Base-by-base conservation (phyloP, 2,329 filamentous ascomycete species). In the Arthroderma sp. region DNA sequence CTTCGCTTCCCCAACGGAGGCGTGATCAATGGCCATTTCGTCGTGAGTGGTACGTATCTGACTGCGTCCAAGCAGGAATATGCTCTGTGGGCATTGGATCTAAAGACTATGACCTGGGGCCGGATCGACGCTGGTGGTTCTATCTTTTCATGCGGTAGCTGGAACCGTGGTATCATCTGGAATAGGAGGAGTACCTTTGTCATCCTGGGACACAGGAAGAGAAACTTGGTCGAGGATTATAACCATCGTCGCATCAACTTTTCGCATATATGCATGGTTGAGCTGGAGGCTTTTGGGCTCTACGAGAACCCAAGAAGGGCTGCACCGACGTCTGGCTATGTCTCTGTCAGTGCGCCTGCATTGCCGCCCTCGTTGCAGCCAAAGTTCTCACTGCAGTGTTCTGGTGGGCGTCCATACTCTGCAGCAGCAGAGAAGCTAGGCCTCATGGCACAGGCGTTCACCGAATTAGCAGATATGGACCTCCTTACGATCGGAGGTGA, bases 61-160 rank as follows among this genome's bases (percentile, higher is more conserved):
- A 98, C 93, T 0, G 96, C 91, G 0, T 96, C 91, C 1, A 97
- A 96, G 73, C 91, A 97, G 68, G 93, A 98, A 70, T 98, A 97
- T 71, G 91, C 93, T 0, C 78, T 98, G 1, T 98, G 93, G 93
- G 91, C 93, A 1, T 75, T 98, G 52, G 91, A 98, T 67, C 73
- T 98, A 57, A 83, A 86, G 59, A 93, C 85, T 0, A 74, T 98
- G 56, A 93, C 87, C 0, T 98, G 93, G 93, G 91, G 87, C 57
- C 87, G 91, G 7, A 97, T 98, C 63, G 93, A 98, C 71, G 93
- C 91, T 0, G 91, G 91, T 23, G 91, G 88, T 7, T 91, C 85
- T 61, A 91, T 97, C 2, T 97, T 98, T 70, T 91, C 88, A 66
- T 89, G 95, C 69, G 93, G 93, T 47, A 97, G 91, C 71, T 98